Conservation (phyloP, 768 basidiomycete species). For the Suillus sp. region DNA sequence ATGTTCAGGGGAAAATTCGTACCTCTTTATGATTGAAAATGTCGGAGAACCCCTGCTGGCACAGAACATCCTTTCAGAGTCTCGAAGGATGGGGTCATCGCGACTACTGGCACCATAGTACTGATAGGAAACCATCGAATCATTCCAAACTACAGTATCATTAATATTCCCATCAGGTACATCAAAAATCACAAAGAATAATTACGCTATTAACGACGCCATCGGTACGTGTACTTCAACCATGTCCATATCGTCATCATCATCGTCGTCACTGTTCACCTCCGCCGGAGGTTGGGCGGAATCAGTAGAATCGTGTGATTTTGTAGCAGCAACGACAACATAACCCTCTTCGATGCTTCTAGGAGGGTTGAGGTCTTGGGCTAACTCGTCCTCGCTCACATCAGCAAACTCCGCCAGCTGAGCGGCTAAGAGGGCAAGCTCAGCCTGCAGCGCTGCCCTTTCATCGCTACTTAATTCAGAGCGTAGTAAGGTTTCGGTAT, state of each 20-base stretch:
- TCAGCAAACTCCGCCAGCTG: conserved; percentile 71
- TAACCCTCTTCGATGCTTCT: not conserved
- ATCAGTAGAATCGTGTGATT: not conserved
- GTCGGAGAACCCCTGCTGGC: not conserved
- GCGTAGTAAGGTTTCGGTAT: conserved; percentile 12
- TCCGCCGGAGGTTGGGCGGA: not conserved
- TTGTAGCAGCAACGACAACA: not conserved
- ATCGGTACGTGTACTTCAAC: conserved; percentile 26
- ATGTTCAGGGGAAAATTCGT: not conserved
- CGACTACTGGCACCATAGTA: not conserved
- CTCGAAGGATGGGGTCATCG: not conserved
- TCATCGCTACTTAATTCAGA: conserved; percentile 42
- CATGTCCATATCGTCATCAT: conserved; percentile 31
- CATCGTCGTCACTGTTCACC: conserved; percentile 13
- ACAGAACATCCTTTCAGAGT: not conserved
- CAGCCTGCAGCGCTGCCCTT: conserved; percentile 72
- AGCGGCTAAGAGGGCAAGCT: conserved; percentile 69
- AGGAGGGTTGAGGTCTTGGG: conserved; percentile 26
- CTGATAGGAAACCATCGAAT: not conserved
- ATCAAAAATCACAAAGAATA: conserved; percentile 5
- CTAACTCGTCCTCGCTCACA: conserved; percentile 34
- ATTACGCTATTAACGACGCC: conserved; percentile 21
- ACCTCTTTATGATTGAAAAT: not conserved
- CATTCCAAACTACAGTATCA: conserved; percentile 5
- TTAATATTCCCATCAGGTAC: conserved; percentile 6